Evolutionary conservation across 768 basidiomycete genomes (phyloP).

Genomic region (Kwoniella dendrophila): DNA sequence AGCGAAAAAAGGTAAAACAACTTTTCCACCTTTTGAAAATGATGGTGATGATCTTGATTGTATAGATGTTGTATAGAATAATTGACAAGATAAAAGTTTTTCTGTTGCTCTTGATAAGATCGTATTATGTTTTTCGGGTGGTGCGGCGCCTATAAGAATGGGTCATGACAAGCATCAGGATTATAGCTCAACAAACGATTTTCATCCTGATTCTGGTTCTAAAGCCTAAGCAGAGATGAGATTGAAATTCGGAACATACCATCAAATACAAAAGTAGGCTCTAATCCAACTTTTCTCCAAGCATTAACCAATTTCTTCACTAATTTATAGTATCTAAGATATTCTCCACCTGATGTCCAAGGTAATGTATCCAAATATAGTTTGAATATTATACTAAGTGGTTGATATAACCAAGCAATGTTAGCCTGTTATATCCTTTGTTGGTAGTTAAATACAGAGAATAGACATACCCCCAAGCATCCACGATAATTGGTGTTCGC

Average conservation of each 20-base stretch:
- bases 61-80: conserved; percentile 55
- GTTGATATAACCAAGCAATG: conserved; percentile 11
- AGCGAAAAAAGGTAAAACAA: conserved; percentile 52
- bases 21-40: conserved; percentile 29
- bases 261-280: conserved; percentile 55
- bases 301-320: conserved; percentile 39
- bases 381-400: conserved; percentile 50
- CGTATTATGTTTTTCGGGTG: conserved; percentile 51
- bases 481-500: conserved; percentile 47
- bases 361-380: conserved; percentile 48
- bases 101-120: conserved; percentile 37
- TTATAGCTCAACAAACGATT: no score
- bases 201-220: no score
- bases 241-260: conserved; percentile 53
- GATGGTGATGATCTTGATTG: conserved; percentile 48
- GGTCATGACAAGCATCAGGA: neutral
- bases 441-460: neutral
- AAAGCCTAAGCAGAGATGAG: no score
- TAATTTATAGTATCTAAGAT: conserved; percentile 47
- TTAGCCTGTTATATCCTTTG: no score
- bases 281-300: conserved; percentile 49
- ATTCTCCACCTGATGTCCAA: conserved; percentile 55
- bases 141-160: conserved; percentile 43
- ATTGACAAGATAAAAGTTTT: conserved; percentile 35
- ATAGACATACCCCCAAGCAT: conserved; percentile 55